Evolutionary conservation across 202 grass and related monocot species (phyloP), one percentile per base, ranked within the genome.

Genomic region (Setaria viridis): DNA sequence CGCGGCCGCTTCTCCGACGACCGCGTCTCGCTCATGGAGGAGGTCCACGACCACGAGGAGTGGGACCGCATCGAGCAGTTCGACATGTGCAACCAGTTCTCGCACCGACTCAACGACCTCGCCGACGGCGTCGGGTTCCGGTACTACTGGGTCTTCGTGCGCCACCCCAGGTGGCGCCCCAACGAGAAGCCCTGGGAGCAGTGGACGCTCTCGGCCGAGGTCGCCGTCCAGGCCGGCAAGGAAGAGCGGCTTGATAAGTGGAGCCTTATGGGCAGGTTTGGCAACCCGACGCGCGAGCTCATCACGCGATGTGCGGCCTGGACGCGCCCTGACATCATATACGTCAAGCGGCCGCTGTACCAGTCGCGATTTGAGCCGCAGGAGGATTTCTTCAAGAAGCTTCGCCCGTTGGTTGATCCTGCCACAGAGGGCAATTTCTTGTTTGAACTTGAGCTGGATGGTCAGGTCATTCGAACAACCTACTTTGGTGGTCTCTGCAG

Each of bases 1-100:
- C 91, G 96, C 68, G 96, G 96, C 76, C 91, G 93, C 49, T 94
- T 95, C 88, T 91, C 96, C 14, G 93, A 99, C 76, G 91, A 95
- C 58, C 92, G 90, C 66, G 91, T 99, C 80, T 88, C 96, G 79
- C 86, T 99, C 85, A 92, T 94, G 77, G 64, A 77, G 48, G 84
- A 92, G 87, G 91, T 95, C 68, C 57, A 82, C 78, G 72, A 88
- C 83, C 91, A 94, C 74, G 96, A 95, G 75, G 96, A 99, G 39
- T 94, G 91, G 86, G 91, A 95, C 71, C 79, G 89, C 65, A 86
- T 95, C 75, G 86, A 95, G 68, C 93, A 93, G 85, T 95, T 95
- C 84, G 96, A 99, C 3, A 95, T 95, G 96, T 81, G 86, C 74
- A 82, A 80, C 19, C 83, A 94, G 13, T 99, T 92, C 45, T 90